These are phyloP conservation scores for Sporothrix schenckii DNA, from an alignment of 2,329 filamentous ascomycete species.

Conservation along the genomic window DNA sequence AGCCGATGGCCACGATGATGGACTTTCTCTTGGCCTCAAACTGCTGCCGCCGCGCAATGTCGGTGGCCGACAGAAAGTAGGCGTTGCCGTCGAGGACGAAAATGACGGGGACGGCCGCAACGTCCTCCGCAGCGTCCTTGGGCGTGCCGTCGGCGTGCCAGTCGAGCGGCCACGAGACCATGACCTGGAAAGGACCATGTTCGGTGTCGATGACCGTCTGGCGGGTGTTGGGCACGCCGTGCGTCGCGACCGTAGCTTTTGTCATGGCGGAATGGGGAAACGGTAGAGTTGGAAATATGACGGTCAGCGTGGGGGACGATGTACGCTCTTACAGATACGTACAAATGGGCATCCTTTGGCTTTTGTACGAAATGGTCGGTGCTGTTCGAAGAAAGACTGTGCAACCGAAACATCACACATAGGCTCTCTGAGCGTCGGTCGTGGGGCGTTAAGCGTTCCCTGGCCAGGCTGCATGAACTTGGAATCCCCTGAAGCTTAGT, in stretches of 20 bases:
- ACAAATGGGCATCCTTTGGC: background rate
- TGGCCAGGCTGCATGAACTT: no score
- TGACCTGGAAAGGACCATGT: constrained; percentile 27
- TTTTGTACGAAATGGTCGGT: background rate
- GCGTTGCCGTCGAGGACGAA: constrained; percentile 32
- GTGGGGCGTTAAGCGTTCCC: no score
- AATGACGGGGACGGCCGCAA: constrained; percentile 26
- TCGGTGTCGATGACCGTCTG: constrained; percentile 29
- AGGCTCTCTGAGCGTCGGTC: constrained; percentile 17
- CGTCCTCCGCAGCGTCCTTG: background rate
- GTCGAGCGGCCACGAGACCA: constrained; percentile 32
- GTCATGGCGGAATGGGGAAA: background rate
- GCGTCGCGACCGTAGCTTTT: background rate
- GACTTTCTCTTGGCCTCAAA: constrained; percentile 17
- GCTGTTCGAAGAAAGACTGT: background rate
- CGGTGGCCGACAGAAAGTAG: constrained; percentile 33
- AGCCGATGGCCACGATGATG: constrained; percentile 33
- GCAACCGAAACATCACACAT: background rate
- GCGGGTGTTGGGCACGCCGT: constrained; percentile 30
- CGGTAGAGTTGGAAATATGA: background rate
- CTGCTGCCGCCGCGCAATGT: constrained; percentile 31
- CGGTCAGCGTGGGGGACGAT: background rate
- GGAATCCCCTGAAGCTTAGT: background rate
- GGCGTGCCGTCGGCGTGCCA: constrained; percentile 27
- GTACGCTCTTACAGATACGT: background rate